A percentile compares a stretch with the other conserved stretches of the same genome.
These are phyloP conservation scores for Sporothrix sp. DNA, from an alignment of 2,329 filamentous ascomycete species.

Conservation along the genomic window DNA sequence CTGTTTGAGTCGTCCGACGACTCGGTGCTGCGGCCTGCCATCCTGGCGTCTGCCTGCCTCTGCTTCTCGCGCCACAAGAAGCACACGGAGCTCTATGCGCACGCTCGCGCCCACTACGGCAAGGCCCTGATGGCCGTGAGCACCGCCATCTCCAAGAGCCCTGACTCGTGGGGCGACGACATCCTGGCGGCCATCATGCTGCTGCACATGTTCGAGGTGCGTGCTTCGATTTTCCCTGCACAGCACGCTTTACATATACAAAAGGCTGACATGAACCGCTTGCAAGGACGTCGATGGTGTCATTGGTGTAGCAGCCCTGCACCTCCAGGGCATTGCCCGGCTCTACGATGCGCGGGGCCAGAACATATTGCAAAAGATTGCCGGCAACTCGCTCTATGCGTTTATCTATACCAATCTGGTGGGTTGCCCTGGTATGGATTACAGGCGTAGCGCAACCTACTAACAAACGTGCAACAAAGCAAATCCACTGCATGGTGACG, in stretches of 20 bases:
- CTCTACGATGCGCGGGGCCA: neutral
- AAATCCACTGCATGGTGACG: neutral
- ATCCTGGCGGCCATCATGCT: neutral
- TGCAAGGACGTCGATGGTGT: neutral
- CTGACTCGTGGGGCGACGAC: neutral
- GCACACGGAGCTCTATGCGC: neutral
- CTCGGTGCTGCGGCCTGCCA: neutral
- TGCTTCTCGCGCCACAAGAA: neutral
- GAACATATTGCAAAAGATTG: neutral
- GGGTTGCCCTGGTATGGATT: neutral
- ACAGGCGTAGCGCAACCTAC: neutral
- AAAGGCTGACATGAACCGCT: no score
- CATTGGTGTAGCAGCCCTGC: neutral
- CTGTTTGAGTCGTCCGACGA: neutral
- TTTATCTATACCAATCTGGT: conserved; percentile 1
- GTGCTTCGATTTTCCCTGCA: neutral
- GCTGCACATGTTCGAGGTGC: neutral
- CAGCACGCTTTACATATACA: neutral
- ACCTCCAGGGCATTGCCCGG: conserved; percentile 1
- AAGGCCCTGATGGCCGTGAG: neutral
- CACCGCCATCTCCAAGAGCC: neutral
- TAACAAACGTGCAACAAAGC: neutral
- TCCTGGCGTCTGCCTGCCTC: neutral
- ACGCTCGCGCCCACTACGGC: neutral
- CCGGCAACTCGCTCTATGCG: neutral